Conservation (phyloP, 2,329 filamentous ascomycete genomes). For the Coniochaeta sp. region DNA sequence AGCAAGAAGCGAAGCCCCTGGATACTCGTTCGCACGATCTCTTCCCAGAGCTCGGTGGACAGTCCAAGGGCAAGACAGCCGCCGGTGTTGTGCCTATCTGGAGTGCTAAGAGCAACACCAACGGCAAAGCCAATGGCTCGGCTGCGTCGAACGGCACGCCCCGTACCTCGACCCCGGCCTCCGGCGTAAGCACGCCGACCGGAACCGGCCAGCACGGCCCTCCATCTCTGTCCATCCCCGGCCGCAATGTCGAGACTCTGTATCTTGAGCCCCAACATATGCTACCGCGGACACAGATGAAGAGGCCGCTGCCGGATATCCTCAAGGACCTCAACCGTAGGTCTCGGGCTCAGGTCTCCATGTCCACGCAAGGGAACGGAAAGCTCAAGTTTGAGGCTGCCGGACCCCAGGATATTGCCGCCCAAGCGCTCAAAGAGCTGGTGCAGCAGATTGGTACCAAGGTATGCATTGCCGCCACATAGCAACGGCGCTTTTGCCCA, state of each 20-base stretch:
- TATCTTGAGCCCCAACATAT: slow-evolving; percentile 69
- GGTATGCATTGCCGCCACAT: slow-evolving; percentile 38
- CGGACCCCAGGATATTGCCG: slow-evolving; percentile 75
- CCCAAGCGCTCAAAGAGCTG: slow-evolving; percentile 83
- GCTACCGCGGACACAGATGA: slow-evolving; percentile 67
- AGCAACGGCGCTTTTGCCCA: background rate
- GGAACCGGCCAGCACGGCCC: slow-evolving; percentile 23
- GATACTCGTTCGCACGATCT: slow-evolving; percentile 85
- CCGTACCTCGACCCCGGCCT: slow-evolving; percentile 55
- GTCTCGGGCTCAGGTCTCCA: slow-evolving; percentile 78
- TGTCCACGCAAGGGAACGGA: slow-evolving; percentile 65
- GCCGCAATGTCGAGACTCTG: slow-evolving; percentile 72
- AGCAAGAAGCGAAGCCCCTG: slow-evolving; percentile 57
- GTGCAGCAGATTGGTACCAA: slow-evolving; percentile 81
- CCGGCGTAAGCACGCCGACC: slow-evolving; percentile 44
- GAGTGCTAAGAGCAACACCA: slow-evolving; percentile 59
- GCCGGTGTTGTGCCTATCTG: slow-evolving; percentile 65
- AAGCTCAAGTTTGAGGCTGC: slow-evolving; percentile 75
- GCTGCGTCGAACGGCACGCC: slow-evolving; percentile 47
- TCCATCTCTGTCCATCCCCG: slow-evolving; percentile 66
- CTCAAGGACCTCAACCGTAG: slow-evolving; percentile 88
- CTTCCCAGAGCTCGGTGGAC: slow-evolving; percentile 80
- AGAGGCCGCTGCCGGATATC: slow-evolving; percentile 77
- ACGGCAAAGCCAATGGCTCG: slow-evolving; percentile 46
- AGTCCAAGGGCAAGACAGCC: slow-evolving; percentile 54